Conservation (phyloP, 495 filamentous ascomycete species). For the Talaromyces adpressus region DNA sequence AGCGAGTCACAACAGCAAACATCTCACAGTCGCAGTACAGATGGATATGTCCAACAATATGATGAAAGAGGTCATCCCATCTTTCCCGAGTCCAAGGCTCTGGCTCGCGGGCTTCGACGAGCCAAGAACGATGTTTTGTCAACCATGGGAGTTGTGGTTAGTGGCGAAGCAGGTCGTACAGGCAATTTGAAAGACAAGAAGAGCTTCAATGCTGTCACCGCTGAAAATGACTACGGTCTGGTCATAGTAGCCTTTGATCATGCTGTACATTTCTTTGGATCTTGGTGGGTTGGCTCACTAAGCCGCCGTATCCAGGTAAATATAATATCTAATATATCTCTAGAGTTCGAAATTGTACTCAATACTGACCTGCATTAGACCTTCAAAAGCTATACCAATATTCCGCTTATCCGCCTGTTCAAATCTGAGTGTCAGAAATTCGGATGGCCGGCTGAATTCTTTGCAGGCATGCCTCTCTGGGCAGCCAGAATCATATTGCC, state of each 20-base stretch:
- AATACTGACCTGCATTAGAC: conserved; percentile 23
- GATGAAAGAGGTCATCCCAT: conserved; percentile 63
- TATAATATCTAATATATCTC: neutral
- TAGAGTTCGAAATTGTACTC: neutral
- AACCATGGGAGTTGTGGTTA: conserved; percentile 47
- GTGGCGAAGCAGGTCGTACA: conserved; percentile 31
- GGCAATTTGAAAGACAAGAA: conserved; percentile 31
- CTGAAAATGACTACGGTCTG: conserved; percentile 46
- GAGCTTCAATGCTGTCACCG: conserved; percentile 32
- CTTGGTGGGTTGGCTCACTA: conserved; percentile 38
- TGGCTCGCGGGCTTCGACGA: conserved; percentile 38
- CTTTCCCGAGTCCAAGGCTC: conserved; percentile 46
- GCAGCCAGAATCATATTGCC: conserved; percentile 32
- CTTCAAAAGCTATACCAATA: conserved; percentile 35
- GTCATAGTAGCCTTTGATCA: conserved; percentile 37
- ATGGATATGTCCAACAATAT: conserved; percentile 54
- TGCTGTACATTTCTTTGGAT: conserved; percentile 32
- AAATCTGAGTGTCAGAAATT: conserved; percentile 26
- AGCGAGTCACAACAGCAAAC: conserved; percentile 14
- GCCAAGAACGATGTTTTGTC: conserved; percentile 54
- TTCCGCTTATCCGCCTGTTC: conserved; percentile 32
- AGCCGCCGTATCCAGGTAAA: conserved; percentile 41
- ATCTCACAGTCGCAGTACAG: conserved; percentile 25
- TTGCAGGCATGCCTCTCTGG: conserved; percentile 40
- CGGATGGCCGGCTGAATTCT: conserved; percentile 34